Conservation (phyloP, 208 protist genomes). For the Leptomonas seymouri region DNA sequence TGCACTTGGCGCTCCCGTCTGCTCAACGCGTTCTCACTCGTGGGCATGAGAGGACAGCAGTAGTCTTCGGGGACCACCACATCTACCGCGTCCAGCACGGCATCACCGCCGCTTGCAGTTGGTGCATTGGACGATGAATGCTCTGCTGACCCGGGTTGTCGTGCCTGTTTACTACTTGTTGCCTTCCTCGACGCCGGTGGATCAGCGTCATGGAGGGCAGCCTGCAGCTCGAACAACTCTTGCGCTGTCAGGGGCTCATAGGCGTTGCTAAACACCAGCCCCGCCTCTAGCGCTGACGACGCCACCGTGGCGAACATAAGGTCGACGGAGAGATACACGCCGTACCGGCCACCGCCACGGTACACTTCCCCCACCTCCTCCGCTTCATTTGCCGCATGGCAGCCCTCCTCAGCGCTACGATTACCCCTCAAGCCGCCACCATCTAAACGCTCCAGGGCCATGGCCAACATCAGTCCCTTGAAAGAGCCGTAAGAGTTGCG, state of each 20-base stretch:
- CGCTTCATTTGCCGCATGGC: background rate
- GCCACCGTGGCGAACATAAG: conserved; percentile 30
- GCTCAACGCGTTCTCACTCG: background rate
- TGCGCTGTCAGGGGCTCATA: conserved; percentile 1
- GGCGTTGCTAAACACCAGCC: conserved; percentile 16
- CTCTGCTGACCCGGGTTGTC: background rate
- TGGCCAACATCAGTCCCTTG: conserved; percentile 8
- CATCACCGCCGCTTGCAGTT: background rate
- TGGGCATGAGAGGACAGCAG: conserved; percentile 1
- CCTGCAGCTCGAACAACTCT: background rate
- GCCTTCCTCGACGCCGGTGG: background rate
- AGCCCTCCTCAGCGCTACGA: background rate
- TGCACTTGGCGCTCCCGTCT: conserved; percentile 7
- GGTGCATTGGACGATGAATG: background rate
- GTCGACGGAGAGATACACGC: conserved; percentile 43
- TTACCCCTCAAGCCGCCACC: background rate
- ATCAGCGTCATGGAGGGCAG: background rate
- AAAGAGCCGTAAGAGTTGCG: conserved; percentile 30
- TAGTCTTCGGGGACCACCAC: background rate
- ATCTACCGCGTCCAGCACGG: background rate
- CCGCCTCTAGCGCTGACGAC: conserved; percentile 32
- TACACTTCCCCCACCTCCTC: background rate
- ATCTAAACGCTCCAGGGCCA: conserved; percentile 21
- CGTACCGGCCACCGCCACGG: conserved; percentile 27
- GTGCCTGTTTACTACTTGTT: background rate